A percentile compares a stretch with the other conserved stretches of the same genome.
These are phyloP conservation scores for Acacia concinna DNA, from an alignment of 331 rosid genomes.

Conservation along the genomic window DNA sequence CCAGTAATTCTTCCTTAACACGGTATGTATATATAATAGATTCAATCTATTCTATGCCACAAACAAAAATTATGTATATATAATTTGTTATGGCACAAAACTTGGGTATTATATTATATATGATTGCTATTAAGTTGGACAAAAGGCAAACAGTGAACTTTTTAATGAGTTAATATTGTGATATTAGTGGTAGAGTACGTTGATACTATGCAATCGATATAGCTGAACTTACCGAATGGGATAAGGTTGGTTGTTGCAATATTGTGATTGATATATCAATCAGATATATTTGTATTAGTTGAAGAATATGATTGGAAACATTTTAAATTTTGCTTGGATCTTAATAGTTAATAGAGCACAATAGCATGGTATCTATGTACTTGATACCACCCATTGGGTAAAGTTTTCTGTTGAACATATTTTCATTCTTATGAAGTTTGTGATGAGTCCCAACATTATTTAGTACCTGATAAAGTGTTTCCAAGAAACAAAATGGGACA, in stretches of 20 bases:
- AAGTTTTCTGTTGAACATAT: too few species aligned
- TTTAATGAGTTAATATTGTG: neutral
- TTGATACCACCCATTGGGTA: too few species aligned
- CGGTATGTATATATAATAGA: neutral
- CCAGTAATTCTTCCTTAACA: slow-evolving; percentile 39
- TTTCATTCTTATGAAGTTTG: too few species aligned
- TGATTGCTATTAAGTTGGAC: neutral
- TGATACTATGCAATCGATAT: neutral
- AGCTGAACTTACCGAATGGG: neutral
- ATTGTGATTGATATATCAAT: neutral
- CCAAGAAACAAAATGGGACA: too few species aligned
- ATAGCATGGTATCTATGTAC: too few species aligned
- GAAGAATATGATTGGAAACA: neutral
- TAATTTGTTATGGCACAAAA: neutral
- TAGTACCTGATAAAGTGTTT: too few species aligned
- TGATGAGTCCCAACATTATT: too few species aligned
- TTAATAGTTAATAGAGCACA: too few species aligned
- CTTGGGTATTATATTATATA: neutral
- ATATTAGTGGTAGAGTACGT: neutral
- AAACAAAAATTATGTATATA: neutral
- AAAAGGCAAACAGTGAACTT: neutral
- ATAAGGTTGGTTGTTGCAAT: neutral
- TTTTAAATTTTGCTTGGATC: too few species aligned
- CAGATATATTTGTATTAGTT: neutral
- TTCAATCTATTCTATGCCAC: neutral